These are phyloP conservation scores for Naganishia vishniacii DNA, from an alignment of 768 basidiomycete genomes.

Conservation along the genomic window DNA sequence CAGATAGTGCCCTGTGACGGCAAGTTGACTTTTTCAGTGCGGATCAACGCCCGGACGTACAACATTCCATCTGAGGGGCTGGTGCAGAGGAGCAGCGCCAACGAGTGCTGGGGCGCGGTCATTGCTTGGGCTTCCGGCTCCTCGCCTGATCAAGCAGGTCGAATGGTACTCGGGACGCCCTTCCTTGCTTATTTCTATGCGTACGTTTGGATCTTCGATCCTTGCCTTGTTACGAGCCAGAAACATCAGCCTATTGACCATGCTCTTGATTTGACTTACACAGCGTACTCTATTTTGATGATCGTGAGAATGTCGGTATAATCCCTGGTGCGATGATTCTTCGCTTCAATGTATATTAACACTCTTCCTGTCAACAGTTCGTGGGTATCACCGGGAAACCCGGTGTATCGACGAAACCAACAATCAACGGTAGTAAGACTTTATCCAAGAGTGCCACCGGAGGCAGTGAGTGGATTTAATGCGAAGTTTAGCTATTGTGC, in stretches of 20 bases:
- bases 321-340: too few relatives aligned
- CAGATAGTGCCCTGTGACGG: slow-evolving; percentile 44
- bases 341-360: not conserved
- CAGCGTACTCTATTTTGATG: not conserved
- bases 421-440: slow-evolving; percentile 28
- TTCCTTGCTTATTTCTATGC: slow-evolving; percentile 43
- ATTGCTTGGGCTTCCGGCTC: slow-evolving; percentile 42
- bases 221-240: slow-evolving; percentile 20
- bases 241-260: slow-evolving; percentile 29
- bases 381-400: slow-evolving; percentile 47
- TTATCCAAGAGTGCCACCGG: slow-evolving; percentile 26
- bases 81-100: slow-evolving; percentile 31
- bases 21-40: slow-evolving; percentile 38
- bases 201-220: slow-evolving; percentile 30
- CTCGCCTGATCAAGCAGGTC: slow-evolving; percentile 35
- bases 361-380: slow-evolving; percentile 14
- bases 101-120: slow-evolving; percentile 39
- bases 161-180: slow-evolving; percentile 44
- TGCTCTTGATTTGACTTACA: too few relatives aligned
- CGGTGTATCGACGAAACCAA: slow-evolving; percentile 32
- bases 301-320: not conserved
- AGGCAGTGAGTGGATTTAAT: slow-evolving; percentile 35
- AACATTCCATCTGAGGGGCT: slow-evolving; percentile 35
- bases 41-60: slow-evolving; percentile 34
- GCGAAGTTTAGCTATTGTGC: too few relatives aligned